Conservation (phyloP, 805 yeast genomes). For the Diddensiella santjacobensis region DNA sequence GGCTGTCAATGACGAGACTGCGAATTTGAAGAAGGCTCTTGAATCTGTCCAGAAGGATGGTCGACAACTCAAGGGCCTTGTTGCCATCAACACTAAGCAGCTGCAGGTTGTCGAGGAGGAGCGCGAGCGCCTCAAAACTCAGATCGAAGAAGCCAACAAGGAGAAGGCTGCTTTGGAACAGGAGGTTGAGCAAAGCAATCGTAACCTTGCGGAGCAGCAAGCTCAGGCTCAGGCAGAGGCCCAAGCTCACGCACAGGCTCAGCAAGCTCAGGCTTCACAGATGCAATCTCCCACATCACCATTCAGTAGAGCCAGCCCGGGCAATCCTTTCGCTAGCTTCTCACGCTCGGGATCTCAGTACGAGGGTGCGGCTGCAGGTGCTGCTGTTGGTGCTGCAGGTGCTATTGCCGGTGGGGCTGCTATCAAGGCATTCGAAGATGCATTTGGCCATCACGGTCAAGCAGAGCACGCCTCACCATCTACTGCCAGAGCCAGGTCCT, state of each 20-base stretch:
- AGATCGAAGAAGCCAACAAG: conserved; percentile 38
- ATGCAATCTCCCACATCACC: conserved; percentile 7
- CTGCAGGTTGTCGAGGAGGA: conserved; percentile 58
- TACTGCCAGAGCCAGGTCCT: conserved; percentile 24
- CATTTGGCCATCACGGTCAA: conserved; percentile 21
- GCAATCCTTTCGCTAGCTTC: conserved; percentile 17
- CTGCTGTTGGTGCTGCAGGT: not conserved
- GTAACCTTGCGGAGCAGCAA: not conserved
- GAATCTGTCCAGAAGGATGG: conserved; percentile 51
- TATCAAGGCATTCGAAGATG: conserved; percentile 24
- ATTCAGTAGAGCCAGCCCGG: conserved; percentile 10
- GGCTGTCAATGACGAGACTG: conserved; percentile 60
- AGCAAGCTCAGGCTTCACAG: not conserved
- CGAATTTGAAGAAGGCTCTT: conserved; percentile 53
- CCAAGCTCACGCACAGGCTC: conserved; percentile 15
- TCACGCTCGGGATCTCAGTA: not conserved
- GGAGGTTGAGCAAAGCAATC: conserved; percentile 24
- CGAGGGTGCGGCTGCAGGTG: not conserved
- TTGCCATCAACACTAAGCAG: conserved; percentile 66
- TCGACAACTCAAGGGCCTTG: conserved; percentile 58
- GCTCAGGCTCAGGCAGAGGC: conserved; percentile 17
- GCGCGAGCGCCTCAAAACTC: conserved; percentile 27
- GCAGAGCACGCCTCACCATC: conserved; percentile 26
- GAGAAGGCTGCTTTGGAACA: conserved; percentile 40
- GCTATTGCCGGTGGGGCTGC: not conserved